These are phyloP conservation scores for Papiliotrema fonsecae DNA, from an alignment of 1,284 basidiomycete species.

Conservation along the genomic window DNA sequence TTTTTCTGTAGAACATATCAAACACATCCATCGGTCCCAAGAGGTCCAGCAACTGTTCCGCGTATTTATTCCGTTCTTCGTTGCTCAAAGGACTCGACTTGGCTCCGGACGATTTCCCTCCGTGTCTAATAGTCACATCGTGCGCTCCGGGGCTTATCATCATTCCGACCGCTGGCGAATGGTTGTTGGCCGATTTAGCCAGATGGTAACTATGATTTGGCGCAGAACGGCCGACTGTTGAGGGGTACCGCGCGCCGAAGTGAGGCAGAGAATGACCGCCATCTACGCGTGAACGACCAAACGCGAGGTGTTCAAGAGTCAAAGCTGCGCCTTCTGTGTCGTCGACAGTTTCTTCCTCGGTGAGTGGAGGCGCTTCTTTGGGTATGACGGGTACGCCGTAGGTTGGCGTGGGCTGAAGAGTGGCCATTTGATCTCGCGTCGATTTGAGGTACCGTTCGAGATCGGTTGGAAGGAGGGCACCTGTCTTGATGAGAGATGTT, in stretches of 20 bases:
- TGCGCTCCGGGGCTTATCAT: neutral
- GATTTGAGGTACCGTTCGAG: constrained; percentile 38
- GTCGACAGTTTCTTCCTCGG: constrained; percentile 28
- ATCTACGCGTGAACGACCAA: constrained; percentile 40
- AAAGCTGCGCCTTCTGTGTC: constrained; percentile 49
- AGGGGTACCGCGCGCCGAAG: constrained; percentile 22
- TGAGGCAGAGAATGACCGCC: constrained; percentile 38
- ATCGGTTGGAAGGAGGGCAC: constrained; percentile 39
- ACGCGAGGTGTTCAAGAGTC: constrained; percentile 47
- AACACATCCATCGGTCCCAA: constrained; percentile 44
- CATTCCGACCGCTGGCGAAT: neutral
- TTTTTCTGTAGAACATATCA: constrained; percentile 41
- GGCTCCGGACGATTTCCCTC: neutral
- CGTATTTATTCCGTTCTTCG: constrained; percentile 29
- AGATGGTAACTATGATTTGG: constrained; percentile 42
- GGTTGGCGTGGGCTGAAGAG: neutral
- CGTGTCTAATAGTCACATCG: neutral
- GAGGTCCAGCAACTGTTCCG: constrained; percentile 36
- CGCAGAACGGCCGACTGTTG: constrained; percentile 8
- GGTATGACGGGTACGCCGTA: neutral
- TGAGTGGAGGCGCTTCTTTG: neutral
- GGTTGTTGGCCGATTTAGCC: constrained; percentile 10
- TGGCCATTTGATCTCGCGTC: constrained; percentile 3
- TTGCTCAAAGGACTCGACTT: constrained; percentile 5
- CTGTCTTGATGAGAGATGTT: constrained; percentile 39